Evolutionary conservation across 352 stramenopile species (phyloP).

Genomic region (Phytophthora tentaculata): DNA sequence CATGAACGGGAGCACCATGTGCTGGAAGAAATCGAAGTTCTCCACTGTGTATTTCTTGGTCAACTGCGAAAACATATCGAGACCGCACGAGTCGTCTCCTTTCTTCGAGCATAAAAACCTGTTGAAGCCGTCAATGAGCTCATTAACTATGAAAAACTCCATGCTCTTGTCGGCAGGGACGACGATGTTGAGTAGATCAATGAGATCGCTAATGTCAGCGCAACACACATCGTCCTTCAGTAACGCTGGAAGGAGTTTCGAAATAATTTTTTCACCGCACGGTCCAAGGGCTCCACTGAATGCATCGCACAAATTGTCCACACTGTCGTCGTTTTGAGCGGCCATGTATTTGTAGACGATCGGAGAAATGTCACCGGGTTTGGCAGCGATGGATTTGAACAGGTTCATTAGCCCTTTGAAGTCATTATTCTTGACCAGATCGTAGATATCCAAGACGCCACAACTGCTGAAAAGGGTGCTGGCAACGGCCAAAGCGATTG

Average conservation of each 20-base stretch:
- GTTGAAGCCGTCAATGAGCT: conserved; percentile 62
- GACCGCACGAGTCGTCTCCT: conserved; percentile 41
- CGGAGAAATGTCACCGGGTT: conserved; percentile 41
- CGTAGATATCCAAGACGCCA: conserved; percentile 42
- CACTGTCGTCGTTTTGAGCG: conserved; percentile 32
- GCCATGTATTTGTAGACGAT: conserved; percentile 58
- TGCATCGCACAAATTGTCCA: conserved; percentile 55
- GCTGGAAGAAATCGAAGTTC: conserved; percentile 53
- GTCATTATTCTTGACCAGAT: conserved; percentile 40
- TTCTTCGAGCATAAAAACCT: conserved; percentile 54
- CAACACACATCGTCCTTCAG: conserved; percentile 57
- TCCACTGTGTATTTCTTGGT: conserved; percentile 49
- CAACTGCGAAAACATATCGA: conserved; percentile 52
- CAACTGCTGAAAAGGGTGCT: conserved; percentile 45
- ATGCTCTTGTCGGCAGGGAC: conserved; percentile 44
- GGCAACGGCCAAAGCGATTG: conserved; percentile 32
- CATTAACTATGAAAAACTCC: conserved; percentile 54
- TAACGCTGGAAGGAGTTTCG: conserved; percentile 38
- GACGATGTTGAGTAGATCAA: conserved; percentile 61
- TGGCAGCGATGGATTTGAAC: conserved; percentile 41
- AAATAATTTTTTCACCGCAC: conserved; percentile 46
- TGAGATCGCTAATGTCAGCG: conserved; percentile 48
- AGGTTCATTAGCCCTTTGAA: conserved; percentile 35
- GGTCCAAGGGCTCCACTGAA: conserved; percentile 45
- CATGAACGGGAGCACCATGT: conserved; percentile 59